A percentile compares a stretch with the other conserved stretches of the same genome.
Conservation (phyloP, 169 alveolate species). For the Plasmodium berghei region DNA sequence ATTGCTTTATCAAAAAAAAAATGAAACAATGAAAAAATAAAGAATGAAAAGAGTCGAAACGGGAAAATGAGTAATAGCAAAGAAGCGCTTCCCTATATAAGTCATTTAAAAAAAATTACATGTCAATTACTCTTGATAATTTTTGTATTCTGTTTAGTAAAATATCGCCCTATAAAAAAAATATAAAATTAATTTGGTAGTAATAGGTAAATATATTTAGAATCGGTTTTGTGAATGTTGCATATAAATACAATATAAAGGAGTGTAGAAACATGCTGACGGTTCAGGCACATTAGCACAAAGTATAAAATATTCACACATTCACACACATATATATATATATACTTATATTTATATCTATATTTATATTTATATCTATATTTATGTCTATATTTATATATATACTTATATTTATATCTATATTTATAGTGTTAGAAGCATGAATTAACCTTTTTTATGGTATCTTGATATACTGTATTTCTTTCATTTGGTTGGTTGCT, state of each 20-base stretch:
- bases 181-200: slow-evolving; percentile 6
- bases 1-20: no score
- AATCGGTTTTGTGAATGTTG: not conserved
- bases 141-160: slow-evolving; percentile 94
- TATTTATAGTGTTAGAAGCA: no score
- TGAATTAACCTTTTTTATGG: slow-evolving; percentile 86
- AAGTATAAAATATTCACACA: no score
- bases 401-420: no score
- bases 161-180: slow-evolving; percentile 88
- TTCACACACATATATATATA: no score
- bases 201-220: not conserved
- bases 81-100: not conserved
- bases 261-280: no score
- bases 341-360: no score
- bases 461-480: slow-evolving; percentile 88
- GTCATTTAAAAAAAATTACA: slow-evolving; percentile 78
- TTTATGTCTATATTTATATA: no score
- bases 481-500: slow-evolving; percentile 92
- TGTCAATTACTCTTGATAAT: slow-evolving; percentile 93
- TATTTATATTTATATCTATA: no score
- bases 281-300: no score
- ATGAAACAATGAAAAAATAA: not conserved
- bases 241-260: not conserved
- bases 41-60: not conserved
- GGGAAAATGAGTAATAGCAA: not conserved